Evolutionary conservation across 2,329 filamentous ascomycete species (phyloP).

Genomic region (Botrytis sinoallii): DNA sequence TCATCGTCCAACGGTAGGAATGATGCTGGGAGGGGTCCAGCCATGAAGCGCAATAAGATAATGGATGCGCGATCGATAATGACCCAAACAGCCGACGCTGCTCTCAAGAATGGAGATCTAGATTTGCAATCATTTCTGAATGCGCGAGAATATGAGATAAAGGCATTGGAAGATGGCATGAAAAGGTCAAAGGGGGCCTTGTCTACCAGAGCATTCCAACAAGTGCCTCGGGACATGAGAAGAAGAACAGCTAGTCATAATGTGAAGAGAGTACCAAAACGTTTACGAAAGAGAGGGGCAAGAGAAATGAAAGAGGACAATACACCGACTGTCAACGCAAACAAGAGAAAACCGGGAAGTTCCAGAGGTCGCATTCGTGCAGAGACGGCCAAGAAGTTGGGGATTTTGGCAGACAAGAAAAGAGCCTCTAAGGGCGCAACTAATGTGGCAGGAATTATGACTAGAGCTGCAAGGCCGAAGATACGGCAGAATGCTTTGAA

Average conservation of each 20-base stretch:
- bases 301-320: constrained; percentile 85
- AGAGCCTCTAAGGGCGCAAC: constrained; percentile 43
- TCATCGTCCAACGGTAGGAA: constrained; percentile 24
- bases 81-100: constrained; percentile 43
- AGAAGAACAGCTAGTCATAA: constrained; percentile 93
- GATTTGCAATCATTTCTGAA: constrained; percentile 81
- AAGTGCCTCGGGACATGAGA: constrained; percentile 79
- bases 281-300: constrained; percentile 66
- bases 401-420: constrained; percentile 58
- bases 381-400: constrained; percentile 71
- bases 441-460: constrained; percentile 36
- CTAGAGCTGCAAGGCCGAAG: constrained; percentile 55
- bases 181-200: constrained; percentile 61
- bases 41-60: constrained; percentile 42
- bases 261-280: constrained; percentile 79
- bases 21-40: constrained; percentile 27
- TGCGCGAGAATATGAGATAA: constrained; percentile 85
- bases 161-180: constrained; percentile 79
- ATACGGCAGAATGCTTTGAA: constrained; percentile 69
- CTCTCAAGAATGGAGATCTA: constrained; percentile 67
- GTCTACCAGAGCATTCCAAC: constrained; percentile 78
- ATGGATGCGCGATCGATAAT: constrained; percentile 46
- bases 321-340: constrained; percentile 72
- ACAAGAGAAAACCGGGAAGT: constrained; percentile 58
- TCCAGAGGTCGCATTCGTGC: constrained; percentile 62